Base-by-base conservation (phyloP, 129 eudicot genomes). In the Scalesia atractyloides region DNA sequence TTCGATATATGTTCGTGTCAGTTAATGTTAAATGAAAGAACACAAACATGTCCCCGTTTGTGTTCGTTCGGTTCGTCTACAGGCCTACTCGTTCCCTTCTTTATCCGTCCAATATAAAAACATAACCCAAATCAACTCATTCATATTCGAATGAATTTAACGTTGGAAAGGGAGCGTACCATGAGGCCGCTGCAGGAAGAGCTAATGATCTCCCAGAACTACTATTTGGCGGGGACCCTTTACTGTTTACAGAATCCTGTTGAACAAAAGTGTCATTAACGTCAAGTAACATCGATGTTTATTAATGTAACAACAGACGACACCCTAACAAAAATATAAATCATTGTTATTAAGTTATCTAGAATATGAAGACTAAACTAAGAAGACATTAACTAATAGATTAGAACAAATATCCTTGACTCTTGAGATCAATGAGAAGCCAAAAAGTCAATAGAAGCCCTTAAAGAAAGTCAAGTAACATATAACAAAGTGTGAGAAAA, bases 161-260 rank as follows among this genome's bases (percentile, higher is more conserved):
- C 43, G 36, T 39, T 19, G 5, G 64, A 24, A 63, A 62, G 18
- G 13, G 18, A 10, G 24, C 78, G 57, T 86, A 91, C 99, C 99
- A 95, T 49, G 93, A 86, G 22, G 99, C 96, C 63, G 96, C 99
- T 51, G 96, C 89, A 20, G 97, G 99, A 69, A 95, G 96, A 84
- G 89, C 91, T 68, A 76, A 82, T 67, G 91, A 81, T 80, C 90
- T 86, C 14, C 95, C 96, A 63, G 99, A 80, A 79, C 90, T 91
- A 75, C 91, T 88, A 85, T 79, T 81, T 75, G 99, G 97, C 17
- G 99, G 96, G 52, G 97, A 95, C 54, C 54, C 71, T 84, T 80
- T 90, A 70, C 81, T 80, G 67, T 59, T 83, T 59, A 77, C 60
- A 44, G 84, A 50, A 63, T 82, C 90, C 89, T 95, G 96, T 79